These are phyloP conservation scores for Tulasnella sp. DNA, from an alignment of 768 basidiomycete species.

Conservation along the genomic window DNA sequence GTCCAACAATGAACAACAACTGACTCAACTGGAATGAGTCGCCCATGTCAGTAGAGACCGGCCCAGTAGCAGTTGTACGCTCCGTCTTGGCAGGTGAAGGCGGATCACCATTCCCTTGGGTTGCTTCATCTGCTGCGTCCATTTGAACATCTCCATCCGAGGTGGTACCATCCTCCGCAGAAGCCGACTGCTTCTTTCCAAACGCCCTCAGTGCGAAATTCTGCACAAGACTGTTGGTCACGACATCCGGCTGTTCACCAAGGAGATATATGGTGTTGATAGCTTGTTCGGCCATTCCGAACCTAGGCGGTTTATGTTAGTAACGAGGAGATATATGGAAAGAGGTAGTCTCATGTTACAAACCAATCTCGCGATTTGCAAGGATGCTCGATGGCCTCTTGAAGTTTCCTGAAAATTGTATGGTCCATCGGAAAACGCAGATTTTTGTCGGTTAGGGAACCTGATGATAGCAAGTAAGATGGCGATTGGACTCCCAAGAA, in stretches of 20 bases:
- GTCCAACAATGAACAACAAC: slow-evolving; percentile 89
- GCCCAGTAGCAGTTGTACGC: slow-evolving; percentile 19
- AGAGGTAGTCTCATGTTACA: not conserved
- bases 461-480: slow-evolving; percentile 27
- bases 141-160: not conserved
- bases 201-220: slow-evolving; percentile 69
- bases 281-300: slow-evolving; percentile 89
- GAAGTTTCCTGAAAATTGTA: slow-evolving; percentile 69
- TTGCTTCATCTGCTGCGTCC: not conserved
- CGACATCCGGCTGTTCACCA: slow-evolving; percentile 79
- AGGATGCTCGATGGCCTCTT: slow-evolving; percentile 66
- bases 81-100: slow-evolving; percentile 21
- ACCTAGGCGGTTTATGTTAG: slow-evolving; percentile 30
- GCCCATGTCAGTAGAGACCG: slow-evolving; percentile 41
- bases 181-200: slow-evolving; percentile 18
- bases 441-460: slow-evolving; percentile 77
- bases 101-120: not conserved
- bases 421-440: slow-evolving; percentile 79
- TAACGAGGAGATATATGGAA: not conserved
- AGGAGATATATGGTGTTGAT: slow-evolving; percentile 93
- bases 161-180: not conserved
- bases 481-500: too few relatives aligned
- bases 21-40: slow-evolving; percentile 85
- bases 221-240: slow-evolving; percentile 72
- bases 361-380: slow-evolving; percentile 79